Base-by-base conservation (phyloP, 2,329 filamentous ascomycete species). In the Venturia asperata region DNA sequence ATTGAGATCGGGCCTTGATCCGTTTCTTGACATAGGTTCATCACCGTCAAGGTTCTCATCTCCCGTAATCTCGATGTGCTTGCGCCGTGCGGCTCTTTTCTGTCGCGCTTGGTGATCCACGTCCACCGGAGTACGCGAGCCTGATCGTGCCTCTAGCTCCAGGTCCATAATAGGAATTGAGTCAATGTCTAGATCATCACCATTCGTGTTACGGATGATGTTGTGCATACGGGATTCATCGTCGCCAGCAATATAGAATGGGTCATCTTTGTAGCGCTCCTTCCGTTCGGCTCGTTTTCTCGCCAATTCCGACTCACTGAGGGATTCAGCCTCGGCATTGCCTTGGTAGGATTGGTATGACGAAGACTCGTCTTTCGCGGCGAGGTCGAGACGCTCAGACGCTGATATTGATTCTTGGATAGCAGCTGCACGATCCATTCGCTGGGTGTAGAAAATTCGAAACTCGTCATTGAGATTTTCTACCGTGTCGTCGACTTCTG, bases 131-230 rank as follows among this genome's bases (percentile, higher is more conserved):
- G 62, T 64, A 10, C 63, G 19, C 66, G 68, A 34, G 21, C 64
- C 47, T 19, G 63, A 68, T 21, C 69, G 64, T 34, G 68, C 70
- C 45, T 87, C 87, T 9, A 97, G 82, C 67, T 95, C 87, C 60
- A 99, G 82, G 73, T 96, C 87, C 86, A 99, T 94, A 71, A 99
- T 93, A 1, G 94, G 94, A 70, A 99, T 99, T 1, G 91, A 85
- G 75, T 99, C 94, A 55, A 99, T 88, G 73, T 99, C 93, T 10
- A 97, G 79, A 56, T 90, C 88, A 2, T 88, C 86, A 1, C 87
- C 88, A 72, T 93, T 92, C 66, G 85, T 86, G 66, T 82, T 75
- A 21, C 77, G 74, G 11, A 82, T 86, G 66, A 94, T 91, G 68
- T 85, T 89, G 71, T 93, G 89, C 62, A 94, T 87, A 0, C 90